phyloP scores from a whole-genome alignment of 2,329 filamentous ascomycete genomes.

The Chaetomium sp. region DNA sequence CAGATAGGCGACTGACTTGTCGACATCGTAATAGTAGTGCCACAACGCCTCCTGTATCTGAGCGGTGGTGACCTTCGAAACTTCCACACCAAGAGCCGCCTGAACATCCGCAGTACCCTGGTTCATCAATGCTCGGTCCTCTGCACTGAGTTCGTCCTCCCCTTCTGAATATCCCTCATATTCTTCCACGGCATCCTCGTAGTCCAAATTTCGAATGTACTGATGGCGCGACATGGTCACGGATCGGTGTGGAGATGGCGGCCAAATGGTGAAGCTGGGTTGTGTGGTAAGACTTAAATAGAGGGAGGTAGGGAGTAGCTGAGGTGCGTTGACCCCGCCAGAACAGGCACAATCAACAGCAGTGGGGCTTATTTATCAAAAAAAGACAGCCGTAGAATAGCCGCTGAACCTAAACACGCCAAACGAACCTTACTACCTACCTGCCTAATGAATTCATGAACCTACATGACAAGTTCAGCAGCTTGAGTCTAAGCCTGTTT shows the following conservation, averaged over 20 bases:
- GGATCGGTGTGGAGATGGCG: background rate
- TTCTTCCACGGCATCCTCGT: slow-evolving; percentile 46
- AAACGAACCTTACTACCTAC: too few species aligned
- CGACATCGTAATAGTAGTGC: slow-evolving; percentile 93
- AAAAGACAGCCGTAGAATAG: too few species aligned
- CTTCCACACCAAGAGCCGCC: slow-evolving; percentile 54
- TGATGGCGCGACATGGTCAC: slow-evolving; percentile 42
- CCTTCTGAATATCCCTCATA: slow-evolving; percentile 38
- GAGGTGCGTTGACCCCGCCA: too few species aligned
- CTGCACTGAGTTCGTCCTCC: slow-evolving; percentile 40
- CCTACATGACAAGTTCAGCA: too few species aligned
- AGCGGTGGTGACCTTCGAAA: slow-evolving; percentile 46
- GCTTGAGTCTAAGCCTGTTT: too few species aligned
- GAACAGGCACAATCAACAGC: too few species aligned
- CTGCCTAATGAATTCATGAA: too few species aligned
- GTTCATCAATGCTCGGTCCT: slow-evolving; percentile 49
- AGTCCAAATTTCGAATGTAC: slow-evolving; percentile 42
- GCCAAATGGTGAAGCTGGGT: background rate
- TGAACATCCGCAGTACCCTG: slow-evolving; percentile 61
- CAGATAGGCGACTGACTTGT: slow-evolving; percentile 76
- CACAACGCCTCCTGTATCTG: slow-evolving; percentile 88
- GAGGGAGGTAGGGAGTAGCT: too few species aligned
- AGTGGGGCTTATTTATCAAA: too few species aligned
- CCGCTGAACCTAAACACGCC: too few species aligned
- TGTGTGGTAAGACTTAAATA: too few species aligned